A percentile compares a stretch with the other conserved stretches of the same genome.
phyloP scores from a whole-genome alignment of 2,329 filamentous ascomycete genomes.

The Didymosphaeria variabile region DNA sequence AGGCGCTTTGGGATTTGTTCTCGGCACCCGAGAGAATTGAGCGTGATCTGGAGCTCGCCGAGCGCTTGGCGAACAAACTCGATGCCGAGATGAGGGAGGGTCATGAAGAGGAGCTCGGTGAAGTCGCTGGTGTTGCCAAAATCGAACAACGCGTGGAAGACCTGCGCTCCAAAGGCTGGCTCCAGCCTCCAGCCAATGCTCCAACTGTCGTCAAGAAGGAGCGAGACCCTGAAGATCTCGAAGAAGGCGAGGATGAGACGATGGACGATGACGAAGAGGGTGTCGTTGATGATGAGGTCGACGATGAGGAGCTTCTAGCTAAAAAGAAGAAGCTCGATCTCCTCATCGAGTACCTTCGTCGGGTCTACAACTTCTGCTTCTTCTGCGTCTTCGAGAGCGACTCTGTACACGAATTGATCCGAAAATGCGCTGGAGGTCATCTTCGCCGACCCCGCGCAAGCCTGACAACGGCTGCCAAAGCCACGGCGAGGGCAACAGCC shows the following conservation, averaged over 20 bases:
- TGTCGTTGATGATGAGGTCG: slow-evolving; percentile 77
- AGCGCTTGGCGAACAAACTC: slow-evolving; percentile 82
- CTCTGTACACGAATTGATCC: slow-evolving; percentile 92
- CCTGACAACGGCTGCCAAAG: slow-evolving; percentile 81
- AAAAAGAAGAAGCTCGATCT: slow-evolving; percentile 98
- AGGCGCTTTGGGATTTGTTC: slow-evolving; percentile 96
- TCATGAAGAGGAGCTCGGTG: slow-evolving; percentile 55
- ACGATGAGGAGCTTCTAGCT: slow-evolving; percentile 86
- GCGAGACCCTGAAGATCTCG: slow-evolving; percentile 69
- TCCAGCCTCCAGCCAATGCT: slow-evolving; percentile 71
- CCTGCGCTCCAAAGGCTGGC: slow-evolving; percentile 75
- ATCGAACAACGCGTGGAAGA: slow-evolving; percentile 89
- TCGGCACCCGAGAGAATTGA: slow-evolving; percentile 93
- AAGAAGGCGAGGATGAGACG: slow-evolving; percentile 76
- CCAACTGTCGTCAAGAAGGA: slow-evolving; percentile 66
- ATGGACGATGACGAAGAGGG: slow-evolving; percentile 72
- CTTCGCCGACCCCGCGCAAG: slow-evolving; percentile 89
- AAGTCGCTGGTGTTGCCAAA: slow-evolving; percentile 73
- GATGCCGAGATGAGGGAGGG: slow-evolving; percentile 83
- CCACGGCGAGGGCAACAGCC: slow-evolving; percentile 85
- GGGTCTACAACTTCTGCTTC: slow-evolving; percentile 99
- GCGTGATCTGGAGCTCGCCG: slow-evolving; percentile 84
- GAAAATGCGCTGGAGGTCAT: slow-evolving; percentile 98
- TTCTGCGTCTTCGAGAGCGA: slow-evolving; percentile 99
- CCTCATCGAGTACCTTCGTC: slow-evolving; percentile 92